Base-by-base conservation (phyloP, 2,329 filamentous ascomycete genomes). In the Trichoderma guizhouense region DNA sequence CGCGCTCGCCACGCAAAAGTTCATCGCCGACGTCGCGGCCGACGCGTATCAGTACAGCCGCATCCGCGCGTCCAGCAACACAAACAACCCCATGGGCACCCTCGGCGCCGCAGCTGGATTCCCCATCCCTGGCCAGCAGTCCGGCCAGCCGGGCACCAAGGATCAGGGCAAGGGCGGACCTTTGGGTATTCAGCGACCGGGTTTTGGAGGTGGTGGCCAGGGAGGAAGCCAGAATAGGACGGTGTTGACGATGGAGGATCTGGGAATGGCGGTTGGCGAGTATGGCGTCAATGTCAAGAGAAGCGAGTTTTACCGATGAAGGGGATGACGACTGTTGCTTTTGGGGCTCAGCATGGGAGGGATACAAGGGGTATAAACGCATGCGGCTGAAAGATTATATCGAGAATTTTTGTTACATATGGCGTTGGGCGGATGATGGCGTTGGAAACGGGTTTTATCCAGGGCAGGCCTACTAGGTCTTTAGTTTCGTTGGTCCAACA, bases 41-140 rank as follows among this genome's bases (percentile, higher is more conserved):
- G 96, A 99, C 81, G 94, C 96, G 3, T 99, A 99, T 82, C 96
- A 99, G 83, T 98, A 98, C 86, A 94, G 92, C 73, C 93, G 95
- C 68, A 98, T 99, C 78, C 92, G 96, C 53, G 93, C 93, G n/a
- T 95, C 93, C 26, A 90, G 88, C 30, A 95, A 93, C 74, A 91
- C 91, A 14, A 97, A 95, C 80, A 98, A 97, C 82, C 93, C 94
- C 0, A 95, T 98, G 90, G 93, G 93, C 73, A 94, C 92, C 75
- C 86, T 97, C 18, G 93, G 92, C 72, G 93, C 91, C 1, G 91
- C 90, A 1, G 91, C 90, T 0, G 92, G 91, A 14, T 92, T 93
- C 74, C 86, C 89, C 32, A 86, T 89, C 36, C 87, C 89, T 3
- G 90, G 90, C 0, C 90, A 92, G 77, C 85, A 86, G 58, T 86